These are phyloP conservation scores for Cystofilobasidium capitatum DNA, from an alignment of 768 basidiomycete species.

Conservation along the genomic window DNA sequence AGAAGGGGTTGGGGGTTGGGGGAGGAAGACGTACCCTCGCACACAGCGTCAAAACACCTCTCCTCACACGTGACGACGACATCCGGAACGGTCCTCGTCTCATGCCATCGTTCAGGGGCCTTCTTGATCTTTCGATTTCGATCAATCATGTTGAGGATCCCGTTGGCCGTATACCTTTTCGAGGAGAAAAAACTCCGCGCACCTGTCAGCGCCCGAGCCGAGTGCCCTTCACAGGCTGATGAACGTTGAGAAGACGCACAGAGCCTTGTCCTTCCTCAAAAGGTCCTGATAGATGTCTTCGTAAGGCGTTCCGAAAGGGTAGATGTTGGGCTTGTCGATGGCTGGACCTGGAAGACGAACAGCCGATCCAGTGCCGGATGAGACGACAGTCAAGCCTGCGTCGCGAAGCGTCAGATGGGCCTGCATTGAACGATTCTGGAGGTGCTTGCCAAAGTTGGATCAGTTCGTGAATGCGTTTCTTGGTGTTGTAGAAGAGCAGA, in stretches of 20 bases:
- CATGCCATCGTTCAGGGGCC: slow-evolving; percentile 96
- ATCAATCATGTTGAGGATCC: slow-evolving; percentile 89
- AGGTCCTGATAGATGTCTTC: slow-evolving; percentile 90
- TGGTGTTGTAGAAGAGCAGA: slow-evolving; percentile 19
- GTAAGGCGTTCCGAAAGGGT: slow-evolving; percentile 92
- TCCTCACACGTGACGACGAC: slow-evolving; percentile 98
- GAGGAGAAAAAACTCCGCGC: neutral
- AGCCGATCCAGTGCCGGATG: slow-evolving; percentile 91
- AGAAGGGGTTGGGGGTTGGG: neutral
- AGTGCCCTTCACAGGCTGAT: too few species aligned
- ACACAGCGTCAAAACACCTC: slow-evolving; percentile 94
- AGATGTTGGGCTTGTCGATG: slow-evolving; percentile 95
- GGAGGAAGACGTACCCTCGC: slow-evolving; percentile 63
- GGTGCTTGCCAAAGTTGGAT: slow-evolving; percentile 6
- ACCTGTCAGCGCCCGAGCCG: neutral
- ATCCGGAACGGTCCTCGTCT: slow-evolving; percentile 77
- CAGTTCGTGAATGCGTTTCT: too few species aligned
- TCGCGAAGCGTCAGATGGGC: slow-evolving; percentile 49
- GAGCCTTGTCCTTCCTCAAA: slow-evolving; percentile 62
- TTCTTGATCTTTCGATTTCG: slow-evolving; percentile 82
- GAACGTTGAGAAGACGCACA: slow-evolving; percentile 50
- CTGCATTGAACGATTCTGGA: slow-evolving; percentile 94
- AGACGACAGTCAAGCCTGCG: slow-evolving; percentile 82
- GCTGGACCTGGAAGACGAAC: slow-evolving; percentile 92
- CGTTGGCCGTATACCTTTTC: slow-evolving; percentile 79